Conservation (phyloP, 1,284 basidiomycete genomes). For the Entoloma clypeatum region DNA sequence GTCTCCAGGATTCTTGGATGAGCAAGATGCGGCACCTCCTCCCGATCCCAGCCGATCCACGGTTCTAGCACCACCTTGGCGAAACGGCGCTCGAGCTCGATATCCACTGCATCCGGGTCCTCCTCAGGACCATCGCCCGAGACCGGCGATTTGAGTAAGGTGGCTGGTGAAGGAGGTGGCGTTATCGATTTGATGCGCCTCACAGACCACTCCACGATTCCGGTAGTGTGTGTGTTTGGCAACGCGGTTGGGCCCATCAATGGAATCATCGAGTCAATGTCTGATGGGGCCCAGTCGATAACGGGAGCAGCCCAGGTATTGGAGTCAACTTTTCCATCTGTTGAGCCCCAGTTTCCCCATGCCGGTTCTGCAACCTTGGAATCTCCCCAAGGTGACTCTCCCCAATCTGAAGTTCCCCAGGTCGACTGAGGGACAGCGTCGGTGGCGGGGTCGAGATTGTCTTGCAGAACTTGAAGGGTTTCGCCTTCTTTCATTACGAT, state of each 20-base stretch:
- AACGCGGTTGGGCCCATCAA: slow-evolving; percentile 42
- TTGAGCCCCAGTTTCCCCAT: slow-evolving; percentile 3
- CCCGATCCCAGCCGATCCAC: slow-evolving; percentile 22
- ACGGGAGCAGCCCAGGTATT: slow-evolving; percentile 10
- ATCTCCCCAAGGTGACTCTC: not conserved
- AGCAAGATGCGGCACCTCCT: slow-evolving; percentile 32
- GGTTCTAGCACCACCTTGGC: slow-evolving; percentile 21
- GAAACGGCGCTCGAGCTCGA: slow-evolving; percentile 19
- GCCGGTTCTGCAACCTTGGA: not conserved
- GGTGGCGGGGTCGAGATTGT: slow-evolving; percentile 14
- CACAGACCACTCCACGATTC: slow-evolving; percentile 49
- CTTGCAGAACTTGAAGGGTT: slow-evolving; percentile 10
- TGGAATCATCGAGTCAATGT: slow-evolving; percentile 15
- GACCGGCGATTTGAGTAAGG: slow-evolving; percentile 13
- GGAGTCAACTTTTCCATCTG: slow-evolving; percentile 2
- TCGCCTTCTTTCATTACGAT: slow-evolving; percentile 12
- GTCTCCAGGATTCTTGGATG: slow-evolving; percentile 34
- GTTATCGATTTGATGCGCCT: slow-evolving; percentile 39
- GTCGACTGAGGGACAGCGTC: slow-evolving; percentile 13
- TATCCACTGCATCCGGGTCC: slow-evolving; percentile 15
- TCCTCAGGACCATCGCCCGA: slow-evolving; percentile 1
- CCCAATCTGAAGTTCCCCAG: slow-evolving; percentile 5
- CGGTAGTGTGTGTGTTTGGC: slow-evolving; percentile 46
- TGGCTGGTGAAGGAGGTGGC: slow-evolving; percentile 15
- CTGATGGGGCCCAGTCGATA: slow-evolving; percentile 18